Conservation (phyloP, 495 filamentous ascomycete genomes). For the Rostrohypoxylon terebratum region DNA sequence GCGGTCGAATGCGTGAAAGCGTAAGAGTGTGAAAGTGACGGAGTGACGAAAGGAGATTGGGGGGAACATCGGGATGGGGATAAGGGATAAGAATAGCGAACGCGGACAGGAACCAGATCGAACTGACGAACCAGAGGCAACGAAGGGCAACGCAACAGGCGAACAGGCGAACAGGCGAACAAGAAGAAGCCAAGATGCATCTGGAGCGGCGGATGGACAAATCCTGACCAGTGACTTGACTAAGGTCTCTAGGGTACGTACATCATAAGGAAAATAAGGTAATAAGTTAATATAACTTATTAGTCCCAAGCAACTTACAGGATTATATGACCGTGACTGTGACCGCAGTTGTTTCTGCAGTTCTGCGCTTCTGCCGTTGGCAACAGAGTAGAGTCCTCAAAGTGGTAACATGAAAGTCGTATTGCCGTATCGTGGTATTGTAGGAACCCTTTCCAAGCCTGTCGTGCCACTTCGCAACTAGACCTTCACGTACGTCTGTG, state of each 20-base stretch:
- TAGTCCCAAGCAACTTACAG: slow-evolving; percentile 34
- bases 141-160: background rate
- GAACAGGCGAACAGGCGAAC: background rate
- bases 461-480: slow-evolving; percentile 24
- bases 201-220: slow-evolving; percentile 27
- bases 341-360: slow-evolving; percentile 11
- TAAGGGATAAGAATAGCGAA: background rate
- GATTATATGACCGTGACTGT: slow-evolving; percentile 40
- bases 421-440: slow-evolving; percentile 17
- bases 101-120: too few relatives aligned
- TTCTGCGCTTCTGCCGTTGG: too few relatives aligned
- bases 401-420: slow-evolving; percentile 8
- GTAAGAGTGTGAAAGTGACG: too few relatives aligned
- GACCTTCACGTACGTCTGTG: slow-evolving; percentile 9
- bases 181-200: slow-evolving; percentile 5
- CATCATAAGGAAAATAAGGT: too few relatives aligned
- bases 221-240: slow-evolving; percentile 36
- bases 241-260: slow-evolving; percentile 45
- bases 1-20: background rate
- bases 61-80: background rate
- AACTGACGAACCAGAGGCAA: background rate
- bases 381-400: too few relatives aligned
- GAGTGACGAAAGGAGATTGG: background rate
- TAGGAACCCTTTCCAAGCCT: slow-evolving; percentile 16
- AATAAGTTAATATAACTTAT: slow-evolving; percentile 25